Evolutionary conservation across 2,329 filamentous ascomycete species (phyloP).

Genomic region (Sporothrix schenckii): DNA sequence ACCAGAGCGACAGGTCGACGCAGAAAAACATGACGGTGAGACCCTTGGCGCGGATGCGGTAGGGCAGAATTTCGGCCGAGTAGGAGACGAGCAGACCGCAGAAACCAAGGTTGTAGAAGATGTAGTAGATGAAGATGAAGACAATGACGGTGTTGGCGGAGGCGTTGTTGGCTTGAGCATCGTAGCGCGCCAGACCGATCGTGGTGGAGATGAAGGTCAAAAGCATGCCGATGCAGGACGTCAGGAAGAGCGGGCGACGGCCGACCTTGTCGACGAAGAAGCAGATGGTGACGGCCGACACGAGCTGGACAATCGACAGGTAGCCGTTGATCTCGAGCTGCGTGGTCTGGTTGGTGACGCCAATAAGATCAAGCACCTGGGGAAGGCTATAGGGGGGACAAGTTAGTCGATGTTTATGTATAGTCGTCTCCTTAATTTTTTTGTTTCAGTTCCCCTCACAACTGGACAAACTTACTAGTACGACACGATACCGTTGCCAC

Average conservation of each 20-base stretch:
- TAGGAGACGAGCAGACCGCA: constrained; percentile 39
- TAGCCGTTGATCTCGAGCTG: constrained; percentile 39
- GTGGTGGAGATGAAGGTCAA: constrained; percentile 38
- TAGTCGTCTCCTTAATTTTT: too few species aligned
- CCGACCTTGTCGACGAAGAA: constrained; percentile 40
- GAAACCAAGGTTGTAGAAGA: constrained; percentile 40
- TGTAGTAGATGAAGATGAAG: constrained; percentile 40
- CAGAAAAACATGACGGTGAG: constrained; percentile 52
- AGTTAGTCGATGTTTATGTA: too few species aligned
- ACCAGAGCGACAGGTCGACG: constrained; percentile 44
- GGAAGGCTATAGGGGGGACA: constrained; percentile 17
- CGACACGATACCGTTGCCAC: constrained; percentile 35
- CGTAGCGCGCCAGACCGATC: constrained; percentile 37
- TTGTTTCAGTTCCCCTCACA: too few species aligned
- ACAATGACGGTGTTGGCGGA: constrained; percentile 41
- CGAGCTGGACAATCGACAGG: constrained; percentile 37
- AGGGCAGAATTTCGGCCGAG: constrained; percentile 40
- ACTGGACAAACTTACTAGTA: constrained; percentile 29
- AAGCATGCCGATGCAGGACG: constrained; percentile 38
- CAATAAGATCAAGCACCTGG: constrained; percentile 33
- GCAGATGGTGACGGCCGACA: constrained; percentile 37
- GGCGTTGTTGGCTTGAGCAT: constrained; percentile 32
- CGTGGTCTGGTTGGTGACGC: constrained; percentile 27
- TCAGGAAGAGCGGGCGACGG: constrained; percentile 39
- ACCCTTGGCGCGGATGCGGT: constrained; percentile 44